phyloP scores from a whole-genome alignment of 1,139 yeast species.

The Sporopachydermia cereana region DNA sequence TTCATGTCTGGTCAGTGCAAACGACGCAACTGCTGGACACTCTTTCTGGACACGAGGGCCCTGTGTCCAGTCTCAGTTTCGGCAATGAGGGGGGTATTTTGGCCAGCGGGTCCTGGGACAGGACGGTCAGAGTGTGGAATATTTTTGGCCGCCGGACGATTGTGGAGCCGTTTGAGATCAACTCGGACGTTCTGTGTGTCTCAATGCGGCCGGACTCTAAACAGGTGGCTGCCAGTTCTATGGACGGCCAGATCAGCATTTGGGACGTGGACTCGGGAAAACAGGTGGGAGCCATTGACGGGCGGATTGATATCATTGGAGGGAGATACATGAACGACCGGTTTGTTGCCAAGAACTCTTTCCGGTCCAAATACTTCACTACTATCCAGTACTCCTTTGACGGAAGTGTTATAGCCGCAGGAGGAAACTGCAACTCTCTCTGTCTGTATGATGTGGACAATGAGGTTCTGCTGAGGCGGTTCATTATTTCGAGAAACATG shows the following conservation, averaged over 20 bases:
- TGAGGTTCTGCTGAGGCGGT: slow-evolving; percentile 73
- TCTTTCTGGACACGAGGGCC: slow-evolving; percentile 91
- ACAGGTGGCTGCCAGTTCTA: slow-evolving; percentile 75
- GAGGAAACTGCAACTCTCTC: slow-evolving; percentile 84
- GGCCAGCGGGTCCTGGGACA: slow-evolving; percentile 96
- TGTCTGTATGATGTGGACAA: slow-evolving; percentile 84
- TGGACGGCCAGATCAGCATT: slow-evolving; percentile 77
- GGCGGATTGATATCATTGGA: slow-evolving; percentile 72
- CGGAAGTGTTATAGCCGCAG: slow-evolving; percentile 80
- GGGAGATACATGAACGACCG: slow-evolving; percentile 81
- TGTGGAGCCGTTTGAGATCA: slow-evolving; percentile 83
- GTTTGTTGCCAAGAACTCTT: slow-evolving; percentile 68
- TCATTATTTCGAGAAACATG: slow-evolving; percentile 82
- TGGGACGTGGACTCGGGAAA: slow-evolving; percentile 78
- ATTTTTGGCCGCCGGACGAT: slow-evolving; percentile 67
- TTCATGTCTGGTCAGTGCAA: slow-evolving; percentile 96
- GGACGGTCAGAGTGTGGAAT: slow-evolving; percentile 86
- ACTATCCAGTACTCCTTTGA: slow-evolving; percentile 80
- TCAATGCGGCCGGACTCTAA: slow-evolving; percentile 88
- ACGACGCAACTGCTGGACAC: slow-evolving; percentile 85
- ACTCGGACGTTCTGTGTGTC: slow-evolving; percentile 75
- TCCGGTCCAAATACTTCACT: slow-evolving; percentile 75
- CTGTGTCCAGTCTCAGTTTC: slow-evolving; percentile 79
- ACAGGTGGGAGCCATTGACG: slow-evolving; percentile 77
- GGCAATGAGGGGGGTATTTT: slow-evolving; percentile 68